Evolutionary conservation across 176 grass and related monocot genomes (phyloP).

Genomic region (Phragmites australis): DNA sequence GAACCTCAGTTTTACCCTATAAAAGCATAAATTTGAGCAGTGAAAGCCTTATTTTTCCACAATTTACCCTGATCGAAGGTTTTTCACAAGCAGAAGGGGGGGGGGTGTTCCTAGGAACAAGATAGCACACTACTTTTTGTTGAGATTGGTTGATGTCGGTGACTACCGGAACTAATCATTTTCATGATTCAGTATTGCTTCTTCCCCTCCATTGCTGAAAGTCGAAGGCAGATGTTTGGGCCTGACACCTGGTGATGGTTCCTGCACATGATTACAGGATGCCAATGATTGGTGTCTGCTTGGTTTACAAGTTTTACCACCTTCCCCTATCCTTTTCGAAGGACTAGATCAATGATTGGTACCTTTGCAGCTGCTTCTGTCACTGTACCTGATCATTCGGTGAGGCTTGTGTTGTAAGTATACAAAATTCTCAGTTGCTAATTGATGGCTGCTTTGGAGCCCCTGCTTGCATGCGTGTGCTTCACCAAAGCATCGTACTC

Average conservation of each 20-base stretch:
- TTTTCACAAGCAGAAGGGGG: background rate
- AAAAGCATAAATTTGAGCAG: slow-evolving; percentile 12
- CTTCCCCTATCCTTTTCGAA: slow-evolving; percentile 17
- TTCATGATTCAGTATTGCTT: background rate
- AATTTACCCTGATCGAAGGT: background rate
- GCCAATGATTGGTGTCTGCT: slow-evolving; percentile 42
- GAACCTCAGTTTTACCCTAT: slow-evolving; percentile 20
- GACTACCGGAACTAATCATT: slow-evolving; percentile 22
- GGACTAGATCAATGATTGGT: slow-evolving; percentile 24
- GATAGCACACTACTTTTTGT: background rate
- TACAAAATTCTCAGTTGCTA: background rate
- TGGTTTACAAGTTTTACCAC: slow-evolving; percentile 44
- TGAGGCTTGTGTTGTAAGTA: background rate
- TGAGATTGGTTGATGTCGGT: background rate
- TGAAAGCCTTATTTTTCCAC: background rate
- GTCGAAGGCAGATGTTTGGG: slow-evolving; percentile 14
- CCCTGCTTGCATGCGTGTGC: background rate
- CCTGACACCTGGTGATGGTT: background rate
- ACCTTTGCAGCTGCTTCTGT: slow-evolving; percentile 15
- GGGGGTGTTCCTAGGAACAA: background rate
- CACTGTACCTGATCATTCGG: slow-evolving; percentile 11
- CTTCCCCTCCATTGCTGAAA: background rate
- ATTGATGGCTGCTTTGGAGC: background rate
- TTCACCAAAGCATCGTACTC: background rate
- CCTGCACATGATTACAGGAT: slow-evolving; percentile 30